phyloP scores from a whole-genome alignment of 129 eudicot species.

The Erigeron canadensis region DNA sequence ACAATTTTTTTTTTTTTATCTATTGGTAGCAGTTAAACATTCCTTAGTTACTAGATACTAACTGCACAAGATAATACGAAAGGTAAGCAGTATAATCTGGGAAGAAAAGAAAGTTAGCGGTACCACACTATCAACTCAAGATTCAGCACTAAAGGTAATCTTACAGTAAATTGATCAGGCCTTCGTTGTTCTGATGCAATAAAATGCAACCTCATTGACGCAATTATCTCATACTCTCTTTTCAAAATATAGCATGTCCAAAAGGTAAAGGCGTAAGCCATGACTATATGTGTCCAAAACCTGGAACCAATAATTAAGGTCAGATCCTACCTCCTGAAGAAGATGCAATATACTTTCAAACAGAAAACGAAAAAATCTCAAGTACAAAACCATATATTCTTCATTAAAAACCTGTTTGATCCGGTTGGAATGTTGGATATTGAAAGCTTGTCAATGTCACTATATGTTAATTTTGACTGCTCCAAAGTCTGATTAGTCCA shows the following conservation, averaged over 20 bases:
- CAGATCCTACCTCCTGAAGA: neutral
- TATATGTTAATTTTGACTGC: conserved; percentile 49
- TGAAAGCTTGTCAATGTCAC: conserved; percentile 77
- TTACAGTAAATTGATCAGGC: conserved; percentile 95
- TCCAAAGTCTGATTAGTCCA: conserved; percentile 63
- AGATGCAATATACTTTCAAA: neutral
- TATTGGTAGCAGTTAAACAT: too few relatives aligned
- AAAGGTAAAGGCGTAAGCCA: conserved; percentile 73
- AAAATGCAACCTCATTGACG: conserved; percentile 67
- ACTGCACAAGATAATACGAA: too few relatives aligned
- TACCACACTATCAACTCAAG: neutral
- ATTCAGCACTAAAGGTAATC: conserved; percentile 7
- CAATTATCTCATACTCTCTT: conserved; percentile 64
- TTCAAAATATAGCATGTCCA: conserved; percentile 88
- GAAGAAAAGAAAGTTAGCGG: neutral
- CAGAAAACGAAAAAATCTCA: too few relatives aligned
- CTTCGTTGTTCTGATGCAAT: conserved; percentile 71
- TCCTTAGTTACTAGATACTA: too few relatives aligned
- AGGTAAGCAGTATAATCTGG: neutral
- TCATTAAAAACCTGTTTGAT: conserved; percentile 52
- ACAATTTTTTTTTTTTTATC: too few relatives aligned
- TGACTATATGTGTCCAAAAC: conserved; percentile 69
- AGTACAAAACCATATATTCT: neutral
- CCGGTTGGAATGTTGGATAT: conserved; percentile 72
- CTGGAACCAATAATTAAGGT: conserved; percentile 37